Base-by-base conservation (phyloP, 164 flowering plant species). In the Liriodendron chinense region DNA sequence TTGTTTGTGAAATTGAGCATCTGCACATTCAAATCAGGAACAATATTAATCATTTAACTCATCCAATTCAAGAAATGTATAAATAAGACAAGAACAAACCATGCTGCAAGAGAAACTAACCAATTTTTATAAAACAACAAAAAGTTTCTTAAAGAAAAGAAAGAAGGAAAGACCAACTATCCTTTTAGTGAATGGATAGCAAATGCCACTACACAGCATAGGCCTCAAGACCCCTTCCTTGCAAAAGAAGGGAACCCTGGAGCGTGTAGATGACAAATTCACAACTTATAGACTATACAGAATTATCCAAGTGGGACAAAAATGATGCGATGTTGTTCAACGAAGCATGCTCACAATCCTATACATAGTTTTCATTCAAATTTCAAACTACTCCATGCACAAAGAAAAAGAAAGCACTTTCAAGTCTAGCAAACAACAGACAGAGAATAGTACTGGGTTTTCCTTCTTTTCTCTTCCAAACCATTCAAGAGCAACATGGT, bases 1-100 rank as follows among this genome's bases (percentile, higher is more conserved):
- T 87, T 75, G 71, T 86, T 81, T 53, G 94, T 65, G 78, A 94
- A 94, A 80, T 87, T 88, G 62, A 94, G 94, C 98, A 92, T 94
- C 98, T 92, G 94, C 56, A 67, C 82, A 70, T 68, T 21, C 53
- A 22, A 23, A 23, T 4, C 1, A 23, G 34, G 47, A 66, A 2
- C 7, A 7, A 49, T 47, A 9, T 14, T 73, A 16, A 20, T 63
- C 4, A 7, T 62, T 43, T 63, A 7, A 16, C 24, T n/a, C 23
- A 18, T 22, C n/a, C 7, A 22, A 63, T n/a, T 9, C 22, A 63
- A 63, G 66, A 57, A 3, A 57, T 57, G 62, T 57, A 57, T 14
- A 20, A 14, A 63, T n/a, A 63, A 21, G n/a, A 63, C 2, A 22
- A 22, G n/a, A 63, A 63, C 16, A 16, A 12, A 12, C 59, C 59